These are phyloP conservation scores for Parafenestella ontariensis DNA, from an alignment of 2,329 filamentous ascomycete genomes.

Conservation along the genomic window DNA sequence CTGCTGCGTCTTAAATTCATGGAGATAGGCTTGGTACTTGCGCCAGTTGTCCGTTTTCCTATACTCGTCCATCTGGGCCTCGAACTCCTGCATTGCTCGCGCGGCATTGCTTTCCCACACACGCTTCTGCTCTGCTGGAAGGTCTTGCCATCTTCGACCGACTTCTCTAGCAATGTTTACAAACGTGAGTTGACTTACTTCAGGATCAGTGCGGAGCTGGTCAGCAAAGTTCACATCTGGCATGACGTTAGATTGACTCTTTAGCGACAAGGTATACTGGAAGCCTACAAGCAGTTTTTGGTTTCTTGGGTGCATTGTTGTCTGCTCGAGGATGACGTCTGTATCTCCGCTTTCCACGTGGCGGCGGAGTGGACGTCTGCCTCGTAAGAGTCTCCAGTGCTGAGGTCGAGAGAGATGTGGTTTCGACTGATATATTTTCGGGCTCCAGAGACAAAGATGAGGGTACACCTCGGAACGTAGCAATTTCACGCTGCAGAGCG, in stretches of 20 bases:
- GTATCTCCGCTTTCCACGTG: constrained; percentile 47
- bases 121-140: constrained; percentile 46
- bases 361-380: constrained; percentile 30
- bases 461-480: constrained; percentile 43
- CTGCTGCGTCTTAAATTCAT: constrained; percentile 44
- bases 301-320: constrained; percentile 48
- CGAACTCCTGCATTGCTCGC: constrained; percentile 48
- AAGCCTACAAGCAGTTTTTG: constrained; percentile 49
- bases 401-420: constrained; percentile 35
- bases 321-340: constrained; percentile 48
- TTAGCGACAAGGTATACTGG: neutral
- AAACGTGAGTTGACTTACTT: constrained; percentile 46
- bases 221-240: constrained; percentile 53
- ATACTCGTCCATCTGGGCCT: constrained; percentile 50
- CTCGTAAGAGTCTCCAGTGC: constrained; percentile 36
- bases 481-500: constrained; percentile 50
- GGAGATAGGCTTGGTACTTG: constrained; percentile 46
- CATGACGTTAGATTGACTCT: constrained; percentile 12
- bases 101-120: constrained; percentile 49
- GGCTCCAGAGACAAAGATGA: constrained; percentile 34
- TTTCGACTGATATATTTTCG: constrained; percentile 24
- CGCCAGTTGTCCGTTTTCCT: constrained; percentile 48
- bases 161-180: constrained; percentile 50
- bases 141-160: constrained; percentile 47
- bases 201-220: constrained; percentile 45